These are phyloP conservation scores for Letharia columbiana DNA, from an alignment of 495 filamentous ascomycete genomes.

Conservation along the genomic window DNA sequence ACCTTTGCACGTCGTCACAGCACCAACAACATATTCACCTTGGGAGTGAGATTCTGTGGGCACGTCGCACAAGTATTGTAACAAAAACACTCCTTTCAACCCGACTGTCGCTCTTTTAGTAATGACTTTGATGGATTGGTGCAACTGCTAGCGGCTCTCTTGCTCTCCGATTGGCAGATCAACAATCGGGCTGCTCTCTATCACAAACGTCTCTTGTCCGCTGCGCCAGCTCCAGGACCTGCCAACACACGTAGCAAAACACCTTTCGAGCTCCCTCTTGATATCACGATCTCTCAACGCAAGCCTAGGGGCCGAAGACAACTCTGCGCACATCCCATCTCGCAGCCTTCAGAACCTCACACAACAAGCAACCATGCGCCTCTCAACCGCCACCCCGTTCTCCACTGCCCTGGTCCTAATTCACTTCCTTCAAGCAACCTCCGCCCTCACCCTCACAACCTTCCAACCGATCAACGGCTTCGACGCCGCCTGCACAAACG, in stretches of 20 bases:
- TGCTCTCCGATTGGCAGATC: conserved; percentile 1
- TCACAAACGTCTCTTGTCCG: neutral
- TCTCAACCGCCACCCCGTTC: neutral
- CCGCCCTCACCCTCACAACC: conserved; percentile 20
- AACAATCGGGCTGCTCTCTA: neutral
- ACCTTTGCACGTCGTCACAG: neutral
- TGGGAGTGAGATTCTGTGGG: neutral
- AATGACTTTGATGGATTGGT: neutral
- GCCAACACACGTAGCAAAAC: neutral
- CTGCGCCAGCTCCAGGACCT: neutral
- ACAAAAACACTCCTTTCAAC: neutral
- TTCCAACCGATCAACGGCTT: conserved; percentile 26
- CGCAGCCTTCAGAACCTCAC: neutral
- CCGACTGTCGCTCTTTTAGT: neutral
- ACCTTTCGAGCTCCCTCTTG: neutral
- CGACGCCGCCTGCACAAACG: conserved; percentile 21
- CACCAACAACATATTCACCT: neutral
- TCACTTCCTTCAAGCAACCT: conserved; percentile 3
- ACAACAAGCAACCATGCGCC: conserved; percentile 9
- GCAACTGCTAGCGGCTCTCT: neutral
- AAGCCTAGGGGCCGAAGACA: neutral
- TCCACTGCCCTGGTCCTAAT: neutral
- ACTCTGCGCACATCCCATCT: neutral
- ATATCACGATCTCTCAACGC: neutral
- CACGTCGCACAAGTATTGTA: neutral